phyloP scores from a whole-genome alignment of 345 rosid species.

The Rhizophora mangle region DNA sequence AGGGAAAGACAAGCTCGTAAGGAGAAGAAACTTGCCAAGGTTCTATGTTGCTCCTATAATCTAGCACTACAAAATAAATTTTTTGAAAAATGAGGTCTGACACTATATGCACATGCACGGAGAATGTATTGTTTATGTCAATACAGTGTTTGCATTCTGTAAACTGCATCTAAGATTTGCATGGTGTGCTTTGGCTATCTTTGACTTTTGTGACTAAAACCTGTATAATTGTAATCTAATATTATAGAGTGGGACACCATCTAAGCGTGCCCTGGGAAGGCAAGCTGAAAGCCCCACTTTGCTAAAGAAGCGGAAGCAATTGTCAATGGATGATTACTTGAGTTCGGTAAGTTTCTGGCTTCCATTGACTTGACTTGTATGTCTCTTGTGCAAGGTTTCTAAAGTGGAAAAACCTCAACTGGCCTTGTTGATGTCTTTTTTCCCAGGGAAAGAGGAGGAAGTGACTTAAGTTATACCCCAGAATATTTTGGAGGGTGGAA shows the following conservation, averaged over 20 bases:
- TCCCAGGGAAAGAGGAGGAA: slow-evolving; percentile 74
- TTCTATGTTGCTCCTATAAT: slow-evolving; percentile 9
- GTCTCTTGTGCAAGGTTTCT: neutral
- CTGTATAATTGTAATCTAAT: slow-evolving; percentile 1
- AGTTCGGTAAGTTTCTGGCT: slow-evolving; percentile 43
- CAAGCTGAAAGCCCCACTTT: slow-evolving; percentile 64
- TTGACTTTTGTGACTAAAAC: neutral
- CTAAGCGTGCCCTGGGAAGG: slow-evolving; percentile 61
- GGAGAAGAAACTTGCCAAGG: slow-evolving; percentile 98
- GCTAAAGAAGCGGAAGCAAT: slow-evolving; percentile 73
- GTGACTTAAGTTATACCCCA: slow-evolving; percentile 14
- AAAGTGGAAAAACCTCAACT: too few species aligned
- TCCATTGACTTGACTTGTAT: neutral
- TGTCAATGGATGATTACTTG: slow-evolving; percentile 75
- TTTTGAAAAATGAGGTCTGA: neutral
- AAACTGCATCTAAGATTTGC: neutral
- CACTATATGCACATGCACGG: neutral
- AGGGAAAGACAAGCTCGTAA: slow-evolving; percentile 96
- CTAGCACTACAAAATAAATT: too few species aligned
- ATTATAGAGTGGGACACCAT: slow-evolving; percentile 60
- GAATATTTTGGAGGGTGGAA: neutral
- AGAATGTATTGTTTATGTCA: neutral
- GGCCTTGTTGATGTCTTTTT: neutral
- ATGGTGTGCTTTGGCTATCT: neutral
- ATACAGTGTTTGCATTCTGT: neutral